Evolutionary conservation across 768 basidiomycete species (phyloP), one percentile per base, ranked within the genome.

Genomic region (Pleurotus ostreatus): DNA sequence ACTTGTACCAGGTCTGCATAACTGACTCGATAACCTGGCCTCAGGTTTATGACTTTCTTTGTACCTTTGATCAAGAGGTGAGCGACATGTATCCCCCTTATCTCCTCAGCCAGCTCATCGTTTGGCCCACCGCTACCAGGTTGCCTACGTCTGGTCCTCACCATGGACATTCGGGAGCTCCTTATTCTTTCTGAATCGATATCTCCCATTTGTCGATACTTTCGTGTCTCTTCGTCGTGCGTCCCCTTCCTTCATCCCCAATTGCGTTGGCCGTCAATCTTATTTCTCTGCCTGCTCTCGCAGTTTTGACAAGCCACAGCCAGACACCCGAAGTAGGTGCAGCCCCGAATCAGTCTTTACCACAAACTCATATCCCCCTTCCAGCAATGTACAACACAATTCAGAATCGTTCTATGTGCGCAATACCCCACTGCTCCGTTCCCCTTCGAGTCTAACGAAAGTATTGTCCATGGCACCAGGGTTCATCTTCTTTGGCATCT

Each of bases 401-500:
- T 67, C 55, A 71, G 60, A 13, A 63, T 66, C 11, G 62, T 75
- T 5, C 71, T 71, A 38, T 71, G 73, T 71, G 30, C 15, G 70
- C 23, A 4, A 25, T 1, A 25, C 23, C 23, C 23, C 1, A 25
- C 23, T 25, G 23, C 23, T 1, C 23, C 5, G 23, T 25, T 25
- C 23, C 23, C 23, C 23, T 5, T 5, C 23, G 23, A 25, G 1
- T 25, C 23, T 25, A 25, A 25, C 23, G 23, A 25, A 25, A 5
- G 5, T 25, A 25, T 25, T 25, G 1, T 25, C 23, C 23, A 25
- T 5, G 4, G 23, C 23, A 25, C 5, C 40, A 69, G 68, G 67
- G 66, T 63, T 76, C 25, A 73, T 75, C 22, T 66, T 71, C 16
- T 20, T 68, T 9, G 76, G 76, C 18, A 68, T 74, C 9, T 55